Percentiles rank a stretch among this genome's conserved stretches.
These are phyloP conservation scores for Elsinoe fawcettii DNA, from an alignment of 2,329 filamentous ascomycete species.

Conservation along the genomic window DNA sequence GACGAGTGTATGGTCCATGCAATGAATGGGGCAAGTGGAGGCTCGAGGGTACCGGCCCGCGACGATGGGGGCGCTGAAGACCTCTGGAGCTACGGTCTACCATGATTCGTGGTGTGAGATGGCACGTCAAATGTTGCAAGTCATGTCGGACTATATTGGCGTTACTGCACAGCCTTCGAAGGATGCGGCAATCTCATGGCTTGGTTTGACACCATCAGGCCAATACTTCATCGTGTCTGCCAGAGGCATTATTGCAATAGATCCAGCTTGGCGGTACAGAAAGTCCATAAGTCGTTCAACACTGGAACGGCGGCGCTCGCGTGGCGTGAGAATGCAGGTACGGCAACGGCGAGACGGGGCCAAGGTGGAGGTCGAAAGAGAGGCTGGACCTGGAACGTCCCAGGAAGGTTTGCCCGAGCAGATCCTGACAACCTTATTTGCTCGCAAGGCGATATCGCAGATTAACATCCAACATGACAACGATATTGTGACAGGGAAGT, in stretches of 20 bases:
- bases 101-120: not conserved
- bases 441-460: not conserved
- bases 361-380: not conserved
- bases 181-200: not conserved
- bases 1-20: not conserved
- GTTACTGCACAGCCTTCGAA: not conserved
- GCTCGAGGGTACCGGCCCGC: not conserved
- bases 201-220: not conserved
- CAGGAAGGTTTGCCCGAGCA: not conserved
- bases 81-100: not conserved
- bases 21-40: not conserved
- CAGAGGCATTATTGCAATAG: not conserved
- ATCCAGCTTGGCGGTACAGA: not conserved
- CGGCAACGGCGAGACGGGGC: not conserved
- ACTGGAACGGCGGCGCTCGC: not conserved
- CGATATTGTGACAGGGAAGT: too few relatives aligned
- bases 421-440: not conserved
- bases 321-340: slow-evolving; percentile 5
- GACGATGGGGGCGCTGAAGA: not conserved
- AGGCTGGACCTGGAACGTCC: not conserved
- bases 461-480: too few relatives aligned
- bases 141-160: not conserved
- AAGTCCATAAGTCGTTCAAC: not conserved
- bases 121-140: not conserved
- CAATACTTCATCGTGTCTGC: not conserved